Evolutionary conservation across 1,284 basidiomycete species (phyloP).

Genomic region (Tylopilus sp.): DNA sequence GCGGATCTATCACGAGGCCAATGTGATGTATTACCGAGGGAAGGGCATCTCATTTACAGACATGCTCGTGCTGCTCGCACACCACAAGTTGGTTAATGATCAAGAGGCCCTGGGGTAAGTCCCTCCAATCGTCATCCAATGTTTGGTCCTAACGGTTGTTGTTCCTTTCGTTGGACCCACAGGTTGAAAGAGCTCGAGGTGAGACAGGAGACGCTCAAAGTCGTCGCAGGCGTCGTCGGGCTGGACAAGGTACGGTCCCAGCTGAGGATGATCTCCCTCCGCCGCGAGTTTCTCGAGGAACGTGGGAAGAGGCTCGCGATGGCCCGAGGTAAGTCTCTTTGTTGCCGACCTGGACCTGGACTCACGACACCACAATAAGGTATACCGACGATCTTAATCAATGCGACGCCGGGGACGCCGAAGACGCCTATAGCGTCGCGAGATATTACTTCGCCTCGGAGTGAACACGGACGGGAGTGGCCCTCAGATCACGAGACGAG

Average conservation of each 20-base stretch:
- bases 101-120: conserved; percentile 87
- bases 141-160: neutral
- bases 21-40: conserved; percentile 19
- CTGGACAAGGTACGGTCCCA: conserved; percentile 87
- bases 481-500: conserved; percentile 47
- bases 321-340: conserved; percentile 42
- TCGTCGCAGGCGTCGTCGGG: conserved; percentile 86
- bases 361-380: neutral
- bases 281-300: conserved; percentile 72
- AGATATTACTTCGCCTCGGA: conserved; percentile 65
- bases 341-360: neutral
- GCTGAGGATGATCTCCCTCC: conserved; percentile 79
- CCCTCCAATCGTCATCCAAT: neutral
- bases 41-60: conserved; percentile 92
- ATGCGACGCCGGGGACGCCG: conserved; percentile 62
- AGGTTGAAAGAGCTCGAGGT: conserved; percentile 87
- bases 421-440: conserved; percentile 49
- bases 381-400: conserved; percentile 77
- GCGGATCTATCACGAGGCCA: too few species aligned
- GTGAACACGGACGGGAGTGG: conserved; percentile 45
- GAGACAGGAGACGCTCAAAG: conserved; percentile 80
- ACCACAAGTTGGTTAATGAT: conserved; percentile 94
- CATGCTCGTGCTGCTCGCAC: conserved; percentile 91
- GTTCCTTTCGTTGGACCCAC: neutral
- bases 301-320: conserved; percentile 45